These are phyloP conservation scores for Hymenoscyphus scutula DNA, from an alignment of 2,329 filamentous ascomycete species.

Conservation along the genomic window DNA sequence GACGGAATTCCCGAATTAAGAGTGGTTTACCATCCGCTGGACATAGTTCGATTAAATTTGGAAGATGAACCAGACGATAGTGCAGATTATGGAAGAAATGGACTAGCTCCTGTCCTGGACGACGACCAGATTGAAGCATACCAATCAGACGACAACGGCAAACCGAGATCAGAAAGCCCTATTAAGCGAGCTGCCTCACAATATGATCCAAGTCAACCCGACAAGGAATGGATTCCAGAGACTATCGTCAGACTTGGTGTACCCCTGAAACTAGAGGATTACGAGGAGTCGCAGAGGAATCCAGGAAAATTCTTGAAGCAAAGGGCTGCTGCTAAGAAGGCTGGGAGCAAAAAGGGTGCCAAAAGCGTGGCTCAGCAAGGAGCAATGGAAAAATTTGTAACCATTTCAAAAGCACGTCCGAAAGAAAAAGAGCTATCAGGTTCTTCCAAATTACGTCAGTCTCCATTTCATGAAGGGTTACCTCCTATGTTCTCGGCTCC, in stretches of 20 bases:
- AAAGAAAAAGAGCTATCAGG: background rate
- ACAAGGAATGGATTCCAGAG: constrained; percentile 68
- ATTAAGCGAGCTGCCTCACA: constrained; percentile 39
- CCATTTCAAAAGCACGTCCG: constrained; percentile 26
- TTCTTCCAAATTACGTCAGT: constrained; percentile 10
- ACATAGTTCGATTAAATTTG: constrained; percentile 76
- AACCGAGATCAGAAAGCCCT: constrained; percentile 27
- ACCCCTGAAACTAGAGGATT: constrained; percentile 63
- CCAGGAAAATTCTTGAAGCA: constrained; percentile 28
- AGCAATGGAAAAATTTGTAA: constrained; percentile 37
- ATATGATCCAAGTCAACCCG: constrained; percentile 65
- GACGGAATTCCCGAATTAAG: constrained; percentile 76
- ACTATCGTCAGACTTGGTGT: constrained; percentile 62
- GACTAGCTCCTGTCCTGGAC: constrained; percentile 56
- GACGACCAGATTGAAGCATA: constrained; percentile 58
- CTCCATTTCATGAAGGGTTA: constrained; percentile 15
- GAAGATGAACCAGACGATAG: constrained; percentile 61
- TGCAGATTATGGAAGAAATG: constrained; percentile 47
- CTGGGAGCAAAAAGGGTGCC: constrained; percentile 26
- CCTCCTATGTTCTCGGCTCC: constrained; percentile 27
- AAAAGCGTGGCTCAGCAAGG: constrained; percentile 33
- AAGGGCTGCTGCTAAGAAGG: constrained; percentile 30
- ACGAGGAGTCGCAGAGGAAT: constrained; percentile 47
- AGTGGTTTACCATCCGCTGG: constrained; percentile 71
- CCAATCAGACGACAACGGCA: constrained; percentile 28